Base-by-base conservation (phyloP, 139 green algal species). In the Spirogloea muscicola region DNA sequence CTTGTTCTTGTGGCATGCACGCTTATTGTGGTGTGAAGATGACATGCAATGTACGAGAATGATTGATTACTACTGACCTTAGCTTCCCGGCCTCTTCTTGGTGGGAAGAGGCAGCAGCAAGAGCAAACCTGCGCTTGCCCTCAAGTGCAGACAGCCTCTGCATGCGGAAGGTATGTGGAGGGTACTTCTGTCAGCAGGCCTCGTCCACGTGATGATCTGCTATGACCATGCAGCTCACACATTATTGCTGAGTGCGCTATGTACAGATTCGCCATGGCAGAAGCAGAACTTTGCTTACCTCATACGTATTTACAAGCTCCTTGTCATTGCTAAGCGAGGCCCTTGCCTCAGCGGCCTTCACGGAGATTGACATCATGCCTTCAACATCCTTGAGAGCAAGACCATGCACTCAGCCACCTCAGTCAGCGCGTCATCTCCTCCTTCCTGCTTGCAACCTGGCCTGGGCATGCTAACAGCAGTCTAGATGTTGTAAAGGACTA, bases 301-400 rank as follows among this genome's bases (percentile, higher is more conserved):
- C 71, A 36, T 68, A 79, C 27, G 71, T 80, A 10, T 46, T 62
- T 31, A 79, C 64, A 10, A 79, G 71, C 71, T 79, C 71, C 9
- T 74, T 80, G 3, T 61, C n/a, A 13, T 79, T 42, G 6, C 36
- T 39, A 18, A 79, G 49, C 3, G 71, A 79, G 16, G 62, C 42
- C 63, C 61, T 34, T 27, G 71, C 71, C 21, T 78, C 71, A 39
- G 41, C 33, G 29, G 71, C 71, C 25, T 79, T 63, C 68, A 37
- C 42, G 16, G 66, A 61, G 34, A 79, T 79, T 72, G 71, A 79
- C 29, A 79, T 21, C 71, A 79, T 79, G 39, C 71, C 71, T 63
- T 79, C 71, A 21, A 42, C 71, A 79, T 79, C 71, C 71, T 79
- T 62, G 42, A 29, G 67, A 72, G 31, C 43, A 72, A 6, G 9